Evolutionary conservation across 2,329 filamentous ascomycete genomes (phyloP).

Genomic region (Trichoderma sp.): DNA sequence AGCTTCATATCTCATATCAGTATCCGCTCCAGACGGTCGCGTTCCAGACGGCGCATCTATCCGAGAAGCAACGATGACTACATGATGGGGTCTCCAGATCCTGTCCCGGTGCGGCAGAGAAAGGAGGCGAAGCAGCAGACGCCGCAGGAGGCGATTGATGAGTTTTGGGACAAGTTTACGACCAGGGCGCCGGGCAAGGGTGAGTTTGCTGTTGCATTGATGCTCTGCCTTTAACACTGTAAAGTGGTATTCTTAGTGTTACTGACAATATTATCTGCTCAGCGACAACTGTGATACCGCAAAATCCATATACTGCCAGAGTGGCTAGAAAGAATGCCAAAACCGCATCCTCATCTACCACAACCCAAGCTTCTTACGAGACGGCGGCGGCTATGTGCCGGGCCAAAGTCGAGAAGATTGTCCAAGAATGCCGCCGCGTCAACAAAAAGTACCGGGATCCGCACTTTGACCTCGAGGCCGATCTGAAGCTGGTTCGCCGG

Average conservation of each 20-base stretch:
- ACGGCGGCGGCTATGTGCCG: conserved; percentile 70
- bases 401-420: conserved; percentile 63
- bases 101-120: not conserved
- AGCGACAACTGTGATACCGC: conserved; percentile 70
- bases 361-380: conserved; percentile 68
- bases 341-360: conserved; percentile 53
- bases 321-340: conserved; percentile 59
- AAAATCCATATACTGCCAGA: conserved; percentile 64
- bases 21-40: conserved; percentile 1
- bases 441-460: conserved; percentile 86
- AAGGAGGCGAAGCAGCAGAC: conserved; percentile 50
- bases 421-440: conserved; percentile 67
- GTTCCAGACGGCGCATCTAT: conserved; percentile 3
- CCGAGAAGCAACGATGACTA: not conserved
- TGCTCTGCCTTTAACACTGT: not conserved
- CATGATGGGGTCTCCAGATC: conserved; percentile 6
- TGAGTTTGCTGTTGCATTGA: conserved; percentile 30
- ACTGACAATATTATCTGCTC: not conserved
- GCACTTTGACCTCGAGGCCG: conserved; percentile 83
- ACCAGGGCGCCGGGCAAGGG: conserved; percentile 71
- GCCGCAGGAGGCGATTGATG: conserved; percentile 68
- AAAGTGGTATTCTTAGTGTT: not conserved
- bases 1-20: conserved; percentile 8
- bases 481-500: conserved; percentile 62
- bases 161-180: conserved; percentile 73